Conservation (phyloP, 495 filamentous ascomycete species). For the Penicillium taxi region DNA sequence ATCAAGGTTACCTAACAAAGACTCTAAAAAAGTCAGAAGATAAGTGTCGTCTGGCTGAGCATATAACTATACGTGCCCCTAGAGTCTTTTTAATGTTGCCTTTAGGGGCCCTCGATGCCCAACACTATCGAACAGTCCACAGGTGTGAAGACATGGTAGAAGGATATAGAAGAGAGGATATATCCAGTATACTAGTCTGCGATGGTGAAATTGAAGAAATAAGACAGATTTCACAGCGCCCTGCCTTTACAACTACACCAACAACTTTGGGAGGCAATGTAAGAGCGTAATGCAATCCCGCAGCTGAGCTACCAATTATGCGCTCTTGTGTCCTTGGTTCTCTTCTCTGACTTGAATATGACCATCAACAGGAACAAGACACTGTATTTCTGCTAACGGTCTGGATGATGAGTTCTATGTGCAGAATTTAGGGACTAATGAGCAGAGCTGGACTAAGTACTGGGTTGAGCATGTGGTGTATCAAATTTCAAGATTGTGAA, state of each 20-base stretch:
- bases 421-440: slow-evolving; percentile 37
- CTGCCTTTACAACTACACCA: slow-evolving; percentile 62
- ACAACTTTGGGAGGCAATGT: slow-evolving; percentile 52
- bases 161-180: too few relatives aligned
- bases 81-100: too few relatives aligned
- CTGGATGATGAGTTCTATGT: slow-evolving; percentile 48
- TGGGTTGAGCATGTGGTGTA: slow-evolving; percentile 60
- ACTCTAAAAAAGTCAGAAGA: too few relatives aligned
- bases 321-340: slow-evolving; percentile 58
- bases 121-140: slow-evolving; percentile 27
- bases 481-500: too few relatives aligned
- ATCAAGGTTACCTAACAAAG: too few relatives aligned
- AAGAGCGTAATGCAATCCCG: slow-evolving; percentile 49
- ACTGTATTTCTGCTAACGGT: slow-evolving; percentile 47
- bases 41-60: too few relatives aligned
- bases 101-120: too few relatives aligned
- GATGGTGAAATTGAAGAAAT: slow-evolving; percentile 31
- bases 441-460: slow-evolving; percentile 33
- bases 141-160: too few relatives aligned
- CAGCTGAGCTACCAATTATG: slow-evolving; percentile 57
- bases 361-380: slow-evolving; percentile 46
- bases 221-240: slow-evolving; percentile 58
- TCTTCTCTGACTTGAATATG: slow-evolving; percentile 53
- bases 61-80: too few relatives aligned
- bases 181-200: background rate